Evolutionary conservation across 805 yeast genomes (phyloP).

Genomic region (Jamesozyma hellenica): DNA sequence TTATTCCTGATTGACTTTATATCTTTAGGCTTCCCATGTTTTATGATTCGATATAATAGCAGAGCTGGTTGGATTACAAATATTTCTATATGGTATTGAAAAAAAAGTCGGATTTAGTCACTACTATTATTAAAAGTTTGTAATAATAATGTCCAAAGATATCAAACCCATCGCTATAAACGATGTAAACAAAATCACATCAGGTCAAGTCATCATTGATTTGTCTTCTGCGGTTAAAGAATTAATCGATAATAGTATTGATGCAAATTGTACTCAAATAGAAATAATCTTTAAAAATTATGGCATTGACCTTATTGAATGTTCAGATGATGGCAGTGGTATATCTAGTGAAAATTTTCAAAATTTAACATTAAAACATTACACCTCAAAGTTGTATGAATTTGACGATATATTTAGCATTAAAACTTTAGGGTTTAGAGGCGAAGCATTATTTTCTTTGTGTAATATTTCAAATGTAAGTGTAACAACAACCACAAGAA

Average conservation of each 20-base stretch:
- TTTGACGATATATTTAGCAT: constrained; percentile 49
- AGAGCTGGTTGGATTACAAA: too few species aligned
- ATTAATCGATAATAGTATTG: constrained; percentile 76
- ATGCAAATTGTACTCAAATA: constrained; percentile 60
- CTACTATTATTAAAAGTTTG: too few species aligned
- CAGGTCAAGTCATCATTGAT: constrained; percentile 88
- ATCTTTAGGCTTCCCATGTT: too few species aligned
- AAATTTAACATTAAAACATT: constrained; percentile 47
- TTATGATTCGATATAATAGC: too few species aligned
- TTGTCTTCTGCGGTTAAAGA: constrained; percentile 73
- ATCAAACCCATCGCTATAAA: constrained; percentile 30
- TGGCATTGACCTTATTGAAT: constrained; percentile 64
- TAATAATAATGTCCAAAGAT: background rate
- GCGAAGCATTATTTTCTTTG: constrained; percentile 69
- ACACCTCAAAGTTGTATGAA: constrained; percentile 51
- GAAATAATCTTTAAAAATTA: constrained; percentile 60
- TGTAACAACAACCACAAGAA: constrained; percentile 42
- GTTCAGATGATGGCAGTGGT: constrained; percentile 62
- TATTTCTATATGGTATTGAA: too few species aligned
- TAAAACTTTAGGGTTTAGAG: constrained; percentile 62
- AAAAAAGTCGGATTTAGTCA: too few species aligned
- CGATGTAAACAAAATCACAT: constrained; percentile 70
- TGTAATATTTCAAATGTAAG: constrained; percentile 44
- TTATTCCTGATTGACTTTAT: too few species aligned
- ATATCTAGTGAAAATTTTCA: constrained; percentile 43